phyloP scores from a whole-genome alignment of 179 eudicot species.

The Camellia oleifera region DNA sequence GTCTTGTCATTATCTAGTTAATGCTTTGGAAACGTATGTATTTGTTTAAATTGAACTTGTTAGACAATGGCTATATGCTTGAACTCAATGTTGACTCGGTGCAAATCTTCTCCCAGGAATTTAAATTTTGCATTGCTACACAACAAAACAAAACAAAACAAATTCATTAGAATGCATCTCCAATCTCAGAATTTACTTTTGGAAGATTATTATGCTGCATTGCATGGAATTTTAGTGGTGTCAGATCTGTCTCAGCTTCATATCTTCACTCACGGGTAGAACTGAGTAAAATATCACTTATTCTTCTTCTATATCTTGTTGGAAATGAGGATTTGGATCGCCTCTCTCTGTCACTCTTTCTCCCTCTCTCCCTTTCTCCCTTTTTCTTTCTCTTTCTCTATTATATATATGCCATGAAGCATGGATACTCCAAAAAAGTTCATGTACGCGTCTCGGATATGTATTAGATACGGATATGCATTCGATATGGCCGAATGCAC shows the following conservation, averaged over 20 bases:
- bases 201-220: not conserved
- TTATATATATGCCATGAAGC: too few relatives aligned
- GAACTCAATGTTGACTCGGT: not conserved
- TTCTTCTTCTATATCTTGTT: not conserved
- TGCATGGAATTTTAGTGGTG: not conserved
- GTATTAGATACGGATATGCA: too few relatives aligned
- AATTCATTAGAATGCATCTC: not conserved
- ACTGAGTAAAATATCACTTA: not conserved
- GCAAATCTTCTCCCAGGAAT: not conserved
- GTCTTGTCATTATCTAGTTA: not conserved
- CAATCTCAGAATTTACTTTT: not conserved
- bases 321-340: not conserved
- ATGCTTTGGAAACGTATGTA: not conserved
- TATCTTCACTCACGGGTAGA: not conserved
- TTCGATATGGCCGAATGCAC: not conserved
- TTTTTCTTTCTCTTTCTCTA: too few relatives aligned
- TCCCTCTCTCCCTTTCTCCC: slow-evolving; percentile 41
- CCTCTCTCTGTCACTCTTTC: slow-evolving; percentile 16
- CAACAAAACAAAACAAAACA: too few relatives aligned
- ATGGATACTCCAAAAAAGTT: too few relatives aligned
- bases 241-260: not conserved
- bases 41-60: not conserved
- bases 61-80: not conserved
- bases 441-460: too few relatives aligned
- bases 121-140: not conserved